Evolutionary conservation across 495 filamentous ascomycete genomes (phyloP).

Genomic region (Wilcoxina mikolae): DNA sequence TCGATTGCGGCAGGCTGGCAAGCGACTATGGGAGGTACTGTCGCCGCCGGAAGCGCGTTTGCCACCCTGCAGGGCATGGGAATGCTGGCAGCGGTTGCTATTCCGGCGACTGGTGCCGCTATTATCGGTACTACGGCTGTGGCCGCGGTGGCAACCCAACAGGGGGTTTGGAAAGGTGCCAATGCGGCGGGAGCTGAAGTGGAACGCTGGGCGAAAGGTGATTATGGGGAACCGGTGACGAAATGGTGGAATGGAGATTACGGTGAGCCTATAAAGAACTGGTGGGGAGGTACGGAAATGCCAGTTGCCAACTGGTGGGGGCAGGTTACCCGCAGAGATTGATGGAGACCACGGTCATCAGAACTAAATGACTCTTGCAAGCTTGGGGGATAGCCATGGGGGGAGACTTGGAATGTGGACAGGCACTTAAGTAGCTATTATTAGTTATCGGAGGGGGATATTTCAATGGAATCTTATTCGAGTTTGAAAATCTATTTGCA

Average conservation of each 20-base stretch:
- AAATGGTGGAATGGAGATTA: constrained; percentile 4
- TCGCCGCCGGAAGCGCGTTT: constrained; percentile 8
- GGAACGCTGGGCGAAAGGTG: constrained; percentile 1
- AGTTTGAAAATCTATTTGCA: too few relatives aligned
- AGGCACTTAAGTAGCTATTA: too few relatives aligned
- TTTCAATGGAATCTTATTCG: too few relatives aligned
- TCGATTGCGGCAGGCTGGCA: constrained; percentile 3
- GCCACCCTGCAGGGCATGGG: constrained; percentile 5
- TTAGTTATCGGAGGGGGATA: too few relatives aligned
- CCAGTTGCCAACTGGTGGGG: background rate
- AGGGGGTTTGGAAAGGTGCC: background rate
- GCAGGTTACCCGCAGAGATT: too few relatives aligned
- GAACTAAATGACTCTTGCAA: too few relatives aligned
- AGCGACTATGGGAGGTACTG: background rate
- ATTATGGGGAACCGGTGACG: constrained; percentile 1
- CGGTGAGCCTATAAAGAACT: background rate
- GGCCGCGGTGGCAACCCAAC: background rate
- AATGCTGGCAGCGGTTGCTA: background rate
- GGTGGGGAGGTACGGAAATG: background rate
- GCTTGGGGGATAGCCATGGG: too few relatives aligned
- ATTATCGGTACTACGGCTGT: background rate
- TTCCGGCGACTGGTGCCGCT: background rate
- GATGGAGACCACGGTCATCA: too few relatives aligned
- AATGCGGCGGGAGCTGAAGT: background rate
- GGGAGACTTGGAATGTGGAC: too few relatives aligned